Base-by-base conservation (phyloP, 2,329 filamentous ascomycete species). In the Penicillium carneum region DNA sequence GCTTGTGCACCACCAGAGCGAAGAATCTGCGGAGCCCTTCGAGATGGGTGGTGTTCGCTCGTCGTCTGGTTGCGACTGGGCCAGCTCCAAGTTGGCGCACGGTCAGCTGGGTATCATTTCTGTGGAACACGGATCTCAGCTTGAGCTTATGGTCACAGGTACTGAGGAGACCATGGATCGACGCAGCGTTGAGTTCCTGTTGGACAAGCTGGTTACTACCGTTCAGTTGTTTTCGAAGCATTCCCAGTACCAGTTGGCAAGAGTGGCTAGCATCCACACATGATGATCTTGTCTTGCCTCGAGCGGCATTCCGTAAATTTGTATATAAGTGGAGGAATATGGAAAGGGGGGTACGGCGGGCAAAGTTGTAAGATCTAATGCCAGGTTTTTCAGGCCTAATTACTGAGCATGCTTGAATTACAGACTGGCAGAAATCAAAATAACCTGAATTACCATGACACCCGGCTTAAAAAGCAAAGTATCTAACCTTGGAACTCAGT, bases 11-110 rank as follows among this genome's bases (percentile, higher is more conserved):
- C 29, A 48, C 11, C 46, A 48, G 29, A 48, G 46, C 7, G 11
- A 34, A 33, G 46, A 48, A 48, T n/a, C 11, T 18, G n/a, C 11
- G 29, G 46, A 48, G 11, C 46, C 46, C 11, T 20, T 48, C 29
- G 29, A 48, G 33, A 18, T 48, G n/a, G 45, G 7, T 16, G 46
- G 46, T 33, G 46, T 48, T 48, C 29, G 46, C 29, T 48, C 45
- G 10, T 47, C 29, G 0, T 48, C 29, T 48, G 11, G 29, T 20
- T 8, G n/a, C 1, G 11, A 48, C 20, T 48, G 46, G 46, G n/a
- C 29, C 3, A 34, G 29, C 29, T 48, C 29, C n/a, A 48, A 34
- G 29, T 20, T 20, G 11, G 46, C n/a, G 5, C 46, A 48, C 7
- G 29, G 46, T 16, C n/a, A 48, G 46, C 29, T 48, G 6, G n/a